These are phyloP conservation scores for Catharanthus roseus DNA, from an alignment of 257 asterid genomes.

Conservation along the genomic window DNA sequence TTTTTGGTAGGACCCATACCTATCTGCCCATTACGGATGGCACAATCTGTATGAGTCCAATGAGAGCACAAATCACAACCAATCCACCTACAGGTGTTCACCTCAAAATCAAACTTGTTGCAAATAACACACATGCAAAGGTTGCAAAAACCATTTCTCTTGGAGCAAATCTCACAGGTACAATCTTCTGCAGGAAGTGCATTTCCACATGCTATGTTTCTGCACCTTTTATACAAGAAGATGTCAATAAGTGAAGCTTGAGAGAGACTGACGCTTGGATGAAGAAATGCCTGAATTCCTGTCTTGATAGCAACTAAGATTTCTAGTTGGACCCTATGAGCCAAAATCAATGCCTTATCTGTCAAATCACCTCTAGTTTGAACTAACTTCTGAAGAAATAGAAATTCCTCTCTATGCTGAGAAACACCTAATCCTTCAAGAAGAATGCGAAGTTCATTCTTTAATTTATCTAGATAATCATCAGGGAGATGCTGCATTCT, in stretches of 20 bases:
- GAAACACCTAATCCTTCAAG: conserved; percentile 91
- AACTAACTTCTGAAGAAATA: conserved; percentile 76
- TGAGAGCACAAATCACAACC: conserved; percentile 95
- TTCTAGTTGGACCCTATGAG: conserved; percentile 87
- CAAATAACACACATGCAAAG: conserved; percentile 96
- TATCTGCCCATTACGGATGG: conserved; percentile 75
- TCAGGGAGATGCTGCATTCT: conserved; percentile 83
- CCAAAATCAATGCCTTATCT: conserved; percentile 46
- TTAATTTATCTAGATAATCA: conserved; percentile 70
- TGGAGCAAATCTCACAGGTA: conserved; percentile 71
- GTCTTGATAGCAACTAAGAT: conserved; percentile 79
- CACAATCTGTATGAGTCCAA: conserved; percentile 99
- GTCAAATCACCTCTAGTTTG: conserved; percentile 79
- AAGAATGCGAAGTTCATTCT: conserved; percentile 70
- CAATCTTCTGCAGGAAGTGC: conserved; percentile 84
- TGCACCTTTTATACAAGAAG: conserved; percentile 76
- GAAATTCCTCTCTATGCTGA: conserved; percentile 82
- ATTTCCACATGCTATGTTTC: conserved; percentile 84
- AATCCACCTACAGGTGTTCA: conserved; percentile 91
- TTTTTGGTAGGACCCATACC: conserved; percentile 70
- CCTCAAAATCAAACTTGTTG: conserved; percentile 91
- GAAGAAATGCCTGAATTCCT: conserved; percentile 92
- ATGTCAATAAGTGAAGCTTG: conserved; percentile 88
- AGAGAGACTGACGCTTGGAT: conserved; percentile 86
- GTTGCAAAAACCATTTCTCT: conserved; percentile 88